Conservation (phyloP, 768 basidiomycete genomes). For the Phlebiopsis gigantea region DNA sequence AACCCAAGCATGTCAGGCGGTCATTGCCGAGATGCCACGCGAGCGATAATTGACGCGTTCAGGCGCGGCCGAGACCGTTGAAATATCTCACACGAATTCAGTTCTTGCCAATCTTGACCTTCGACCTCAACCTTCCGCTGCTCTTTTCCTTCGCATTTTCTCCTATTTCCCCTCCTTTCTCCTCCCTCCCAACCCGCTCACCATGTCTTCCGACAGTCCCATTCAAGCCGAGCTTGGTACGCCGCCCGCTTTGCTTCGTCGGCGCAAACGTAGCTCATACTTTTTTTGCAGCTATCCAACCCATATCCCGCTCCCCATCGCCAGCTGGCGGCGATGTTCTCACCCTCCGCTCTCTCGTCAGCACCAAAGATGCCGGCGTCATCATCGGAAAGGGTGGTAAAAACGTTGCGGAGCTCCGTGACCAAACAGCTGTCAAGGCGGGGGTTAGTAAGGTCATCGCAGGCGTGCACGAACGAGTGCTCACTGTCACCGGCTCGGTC, state of each 20-base stretch:
- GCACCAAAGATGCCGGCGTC: conserved; percentile 94
- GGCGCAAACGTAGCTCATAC: not conserved
- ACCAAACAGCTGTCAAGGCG: conserved; percentile 94
- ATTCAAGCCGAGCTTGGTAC: conserved; percentile 51
- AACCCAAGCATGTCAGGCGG: not conserved
- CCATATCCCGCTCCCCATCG: conserved; percentile 70
- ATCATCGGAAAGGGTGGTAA: conserved; percentile 97
- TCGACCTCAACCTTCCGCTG: conserved; percentile 23
- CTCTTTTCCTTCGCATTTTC: conserved; percentile 21
- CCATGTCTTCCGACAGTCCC: conserved; percentile 65
- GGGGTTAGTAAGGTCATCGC: conserved; percentile 98
- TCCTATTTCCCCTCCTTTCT: conserved; percentile 6
- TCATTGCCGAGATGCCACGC: conserved; percentile 11
- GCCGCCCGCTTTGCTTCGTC: conserved; percentile 14
- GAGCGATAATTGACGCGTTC: conserved; percentile 9
- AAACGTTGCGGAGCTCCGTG: conserved; percentile 95
- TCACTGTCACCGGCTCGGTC: conserved; percentile 88
- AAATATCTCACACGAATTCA: conserved; percentile 15
- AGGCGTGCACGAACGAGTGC: conserved; percentile 96
- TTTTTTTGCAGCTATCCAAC: conserved; percentile 44
- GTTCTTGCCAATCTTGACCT: conserved; percentile 2
- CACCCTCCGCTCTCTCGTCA: conserved; percentile 91
- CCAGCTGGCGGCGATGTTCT: conserved; percentile 70
- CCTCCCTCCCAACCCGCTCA: conserved; percentile 23
- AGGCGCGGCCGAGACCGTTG: conserved; percentile 15